Conservation (phyloP, 805 yeast genomes). For the Cyberlindnera euphorbiiphila region DNA sequence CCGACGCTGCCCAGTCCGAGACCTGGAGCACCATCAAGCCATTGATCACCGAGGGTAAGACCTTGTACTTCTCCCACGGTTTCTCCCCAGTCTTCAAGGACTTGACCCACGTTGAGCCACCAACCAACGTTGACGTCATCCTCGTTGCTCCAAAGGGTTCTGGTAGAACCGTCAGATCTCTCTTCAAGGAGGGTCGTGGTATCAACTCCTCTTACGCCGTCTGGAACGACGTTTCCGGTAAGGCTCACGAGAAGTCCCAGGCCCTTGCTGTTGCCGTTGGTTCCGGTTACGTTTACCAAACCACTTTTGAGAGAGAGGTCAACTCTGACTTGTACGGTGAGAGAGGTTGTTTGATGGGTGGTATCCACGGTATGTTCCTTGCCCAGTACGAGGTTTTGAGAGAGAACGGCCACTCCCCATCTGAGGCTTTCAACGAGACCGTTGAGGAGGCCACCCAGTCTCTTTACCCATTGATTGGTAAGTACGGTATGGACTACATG, state of each 20-base stretch:
- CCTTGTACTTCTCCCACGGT: slow-evolving; percentile 98
- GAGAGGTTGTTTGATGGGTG: slow-evolving; percentile 99
- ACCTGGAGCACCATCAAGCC: slow-evolving; percentile 91
- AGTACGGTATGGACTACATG: slow-evolving; percentile 99
- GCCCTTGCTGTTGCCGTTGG: slow-evolving; percentile 99
- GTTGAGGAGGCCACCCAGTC: slow-evolving; percentile 99
- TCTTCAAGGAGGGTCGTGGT: slow-evolving; percentile 99
- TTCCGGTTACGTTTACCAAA: slow-evolving; percentile 99
- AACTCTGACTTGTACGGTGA: slow-evolving; percentile 99
- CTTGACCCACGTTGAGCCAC: slow-evolving; percentile 94
- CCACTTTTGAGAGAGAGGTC: slow-evolving; percentile 99
- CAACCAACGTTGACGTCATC: slow-evolving; percentile 92
- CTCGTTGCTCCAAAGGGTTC: slow-evolving; percentile 99
- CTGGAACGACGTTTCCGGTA: slow-evolving; percentile 98
- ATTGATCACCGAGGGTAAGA: slow-evolving; percentile 92
- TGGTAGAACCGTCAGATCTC: slow-evolving; percentile 98
- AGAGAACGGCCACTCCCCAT: slow-evolving; percentile 99
- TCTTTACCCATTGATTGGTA: slow-evolving; percentile 97
- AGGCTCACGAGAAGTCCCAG: slow-evolving; percentile 98
- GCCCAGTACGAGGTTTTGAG: slow-evolving; percentile 99
- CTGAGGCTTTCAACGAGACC: slow-evolving; percentile 99
- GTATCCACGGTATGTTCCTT: slow-evolving; percentile 99
- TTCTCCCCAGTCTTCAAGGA: slow-evolving; percentile 99
- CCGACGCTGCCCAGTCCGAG: slow-evolving; percentile 99
- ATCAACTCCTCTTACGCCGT: slow-evolving; percentile 99